Conservation (phyloP, 768 basidiomycete species). For the Xerocomellus dryophilus region DNA sequence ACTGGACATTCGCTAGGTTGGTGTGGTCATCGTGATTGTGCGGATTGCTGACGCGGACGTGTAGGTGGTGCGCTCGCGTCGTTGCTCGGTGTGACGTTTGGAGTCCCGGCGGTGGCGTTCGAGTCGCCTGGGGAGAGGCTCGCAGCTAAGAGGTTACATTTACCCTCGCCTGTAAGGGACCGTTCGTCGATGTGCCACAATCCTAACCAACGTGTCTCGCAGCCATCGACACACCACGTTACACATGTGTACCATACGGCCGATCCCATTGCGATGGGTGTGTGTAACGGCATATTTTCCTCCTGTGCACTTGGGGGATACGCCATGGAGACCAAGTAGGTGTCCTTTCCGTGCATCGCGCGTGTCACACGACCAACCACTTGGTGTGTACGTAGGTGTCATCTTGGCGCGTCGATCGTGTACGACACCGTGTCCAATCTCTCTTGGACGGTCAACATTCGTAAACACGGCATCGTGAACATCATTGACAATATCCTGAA, state of each 20-base stretch:
- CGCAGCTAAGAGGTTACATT: constrained; percentile 75
- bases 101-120: constrained; percentile 81
- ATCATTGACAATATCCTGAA: constrained; percentile 73
- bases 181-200: background rate
- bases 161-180: constrained; percentile 72
- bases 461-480: constrained; percentile 74
- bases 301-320: constrained; percentile 87
- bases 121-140: constrained; percentile 87
- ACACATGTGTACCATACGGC: constrained; percentile 94
- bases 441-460: constrained; percentile 81
- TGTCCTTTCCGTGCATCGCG: background rate
- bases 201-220: background rate
- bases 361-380: background rate
- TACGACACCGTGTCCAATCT: constrained; percentile 90
- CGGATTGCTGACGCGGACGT: constrained; percentile 25
- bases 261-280: constrained; percentile 91
- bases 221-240: constrained; percentile 75
- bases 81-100: constrained; percentile 85
- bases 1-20: constrained; percentile 65
- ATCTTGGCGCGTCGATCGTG: constrained; percentile 78
- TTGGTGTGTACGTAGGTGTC: constrained; percentile 52
- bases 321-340: constrained; percentile 75
- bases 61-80: constrained; percentile 66
- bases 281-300: constrained; percentile 77
- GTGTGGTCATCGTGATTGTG: constrained; percentile 32